Conservation (phyloP, 1,284 basidiomycete genomes). For the Blastosporella zonata region DNA sequence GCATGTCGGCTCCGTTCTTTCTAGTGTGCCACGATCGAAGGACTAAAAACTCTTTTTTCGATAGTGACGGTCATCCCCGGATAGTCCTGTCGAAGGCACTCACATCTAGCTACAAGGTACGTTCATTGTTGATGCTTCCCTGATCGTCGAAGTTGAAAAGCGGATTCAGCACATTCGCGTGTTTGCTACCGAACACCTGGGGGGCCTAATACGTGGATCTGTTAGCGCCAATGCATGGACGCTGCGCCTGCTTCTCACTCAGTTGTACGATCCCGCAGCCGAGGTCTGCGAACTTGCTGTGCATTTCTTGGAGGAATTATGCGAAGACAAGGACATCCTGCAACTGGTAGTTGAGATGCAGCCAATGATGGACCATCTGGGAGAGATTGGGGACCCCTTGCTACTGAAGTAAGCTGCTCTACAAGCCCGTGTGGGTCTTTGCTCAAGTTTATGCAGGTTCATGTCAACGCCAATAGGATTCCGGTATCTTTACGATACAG, state of each 20-base stretch:
- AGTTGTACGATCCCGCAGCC: conserved; percentile 89
- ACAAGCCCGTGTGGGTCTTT: neutral
- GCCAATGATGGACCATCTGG: conserved; percentile 92
- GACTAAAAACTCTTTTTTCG: conserved; percentile 7
- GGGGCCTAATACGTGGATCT: conserved; percentile 69
- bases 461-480: conserved; percentile 95
- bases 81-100: conserved; percentile 91
- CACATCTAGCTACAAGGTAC: conserved; percentile 85
- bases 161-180: conserved; percentile 72
- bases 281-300: conserved; percentile 92
- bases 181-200: conserved; percentile 87
- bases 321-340: conserved; percentile 79
- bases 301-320: conserved; percentile 86
- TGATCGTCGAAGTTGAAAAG: conserved; percentile 1
- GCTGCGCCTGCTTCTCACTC: conserved; percentile 86
- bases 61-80: conserved; percentile 87
- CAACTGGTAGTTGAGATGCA: conserved; percentile 93
- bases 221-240: conserved; percentile 77
- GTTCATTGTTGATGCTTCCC: conserved; percentile 10
- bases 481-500: conserved; percentile 85
- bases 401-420: conserved; percentile 70
- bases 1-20: conserved; percentile 49
- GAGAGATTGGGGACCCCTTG: conserved; percentile 87
- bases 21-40: neutral
- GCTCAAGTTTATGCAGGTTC: conserved; percentile 55